These are phyloP conservation scores for Incumbomyces delicatus DNA, from an alignment of 2,329 filamentous ascomycete genomes.

Conservation along the genomic window DNA sequence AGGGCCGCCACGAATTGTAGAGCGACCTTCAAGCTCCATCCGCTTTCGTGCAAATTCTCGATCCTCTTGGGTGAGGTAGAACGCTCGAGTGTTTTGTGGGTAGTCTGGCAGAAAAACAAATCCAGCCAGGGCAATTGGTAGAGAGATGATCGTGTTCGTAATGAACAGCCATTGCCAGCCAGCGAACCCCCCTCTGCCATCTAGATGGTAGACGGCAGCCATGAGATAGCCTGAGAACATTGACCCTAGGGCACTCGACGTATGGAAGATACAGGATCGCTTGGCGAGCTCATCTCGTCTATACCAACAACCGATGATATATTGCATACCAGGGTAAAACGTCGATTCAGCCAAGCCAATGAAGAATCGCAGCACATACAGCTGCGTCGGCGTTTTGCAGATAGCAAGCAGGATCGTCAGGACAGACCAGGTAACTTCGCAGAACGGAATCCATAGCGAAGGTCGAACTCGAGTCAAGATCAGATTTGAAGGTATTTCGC, in stretches of 20 bases:
- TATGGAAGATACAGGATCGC: conserved; percentile 28
- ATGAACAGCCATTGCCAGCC: conserved; percentile 29
- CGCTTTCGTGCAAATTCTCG: conserved; percentile 38
- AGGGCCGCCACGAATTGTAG: conserved; percentile 19
- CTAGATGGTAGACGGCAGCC: conserved; percentile 25
- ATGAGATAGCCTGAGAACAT: conserved; percentile 31
- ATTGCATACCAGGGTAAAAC: conserved; percentile 27
- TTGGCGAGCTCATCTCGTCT: conserved; percentile 31
- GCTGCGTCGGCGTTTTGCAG: conserved; percentile 23
- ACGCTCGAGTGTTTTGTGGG: conserved; percentile 34
- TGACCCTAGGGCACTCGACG: conserved; percentile 25
- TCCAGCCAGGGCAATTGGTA: conserved; percentile 25
- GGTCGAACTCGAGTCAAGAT: conserved; percentile 29
- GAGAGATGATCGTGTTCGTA: conserved; percentile 30
- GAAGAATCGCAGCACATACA: conserved; percentile 27
- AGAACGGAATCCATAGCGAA: conserved; percentile 22
- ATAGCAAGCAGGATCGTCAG: conserved; percentile 27
- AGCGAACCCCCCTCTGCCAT: conserved; percentile 15
- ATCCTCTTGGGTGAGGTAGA: conserved; percentile 36
- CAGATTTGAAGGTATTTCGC: conserved; percentile 32
- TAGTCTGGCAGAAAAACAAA: conserved; percentile 32
- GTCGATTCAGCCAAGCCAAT: conserved; percentile 28
- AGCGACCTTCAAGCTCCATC: conserved; percentile 42
- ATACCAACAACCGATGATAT: conserved; percentile 30
- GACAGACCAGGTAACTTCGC: conserved; percentile 28